Conservation (phyloP, 768 basidiomycete species). For the Botryobasidium botryosum region DNA sequence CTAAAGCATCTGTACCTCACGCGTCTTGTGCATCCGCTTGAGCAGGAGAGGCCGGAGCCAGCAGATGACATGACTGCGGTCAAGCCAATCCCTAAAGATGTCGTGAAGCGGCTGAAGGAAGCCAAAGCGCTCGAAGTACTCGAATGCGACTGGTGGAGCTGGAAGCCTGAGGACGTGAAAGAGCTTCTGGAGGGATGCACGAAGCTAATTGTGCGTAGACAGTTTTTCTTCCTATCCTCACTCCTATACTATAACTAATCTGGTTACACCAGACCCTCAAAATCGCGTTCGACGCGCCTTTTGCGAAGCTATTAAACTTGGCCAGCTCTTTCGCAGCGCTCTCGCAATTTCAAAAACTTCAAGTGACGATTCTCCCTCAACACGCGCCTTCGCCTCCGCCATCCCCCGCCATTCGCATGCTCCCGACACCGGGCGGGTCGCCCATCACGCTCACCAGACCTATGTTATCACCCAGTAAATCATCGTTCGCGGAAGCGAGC, state of each 20-base stretch:
- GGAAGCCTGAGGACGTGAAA: slow-evolving; percentile 21
- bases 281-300: slow-evolving; percentile 23
- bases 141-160: slow-evolving; percentile 27
- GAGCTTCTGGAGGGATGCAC: slow-evolving; percentile 21
- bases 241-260: slow-evolving; percentile 1
- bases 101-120: slow-evolving; percentile 17
- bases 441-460: slow-evolving; percentile 12
- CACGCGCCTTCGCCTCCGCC: slow-evolving; percentile 22
- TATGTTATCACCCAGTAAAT: not conserved
- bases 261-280: slow-evolving; percentile 20
- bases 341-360: slow-evolving; percentile 19
- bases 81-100: slow-evolving; percentile 20
- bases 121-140: slow-evolving; percentile 17
- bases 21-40: slow-evolving; percentile 16
- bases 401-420: slow-evolving; percentile 13
- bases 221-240: slow-evolving; percentile 6
- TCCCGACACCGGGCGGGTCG: slow-evolving; percentile 21
- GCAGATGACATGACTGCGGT: slow-evolving; percentile 19
- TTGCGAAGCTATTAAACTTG: slow-evolving; percentile 21
- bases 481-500: not conserved
- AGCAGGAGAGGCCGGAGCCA: slow-evolving; percentile 14
- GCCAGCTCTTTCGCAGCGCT: slow-evolving; percentile 20
- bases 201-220: slow-evolving; percentile 17
- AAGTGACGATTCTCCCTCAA: slow-evolving; percentile 18
- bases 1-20: slow-evolving; percentile 18